Evolutionary conservation across 768 basidiomycete genomes (phyloP).

Genomic region (Russula emetica): DNA sequence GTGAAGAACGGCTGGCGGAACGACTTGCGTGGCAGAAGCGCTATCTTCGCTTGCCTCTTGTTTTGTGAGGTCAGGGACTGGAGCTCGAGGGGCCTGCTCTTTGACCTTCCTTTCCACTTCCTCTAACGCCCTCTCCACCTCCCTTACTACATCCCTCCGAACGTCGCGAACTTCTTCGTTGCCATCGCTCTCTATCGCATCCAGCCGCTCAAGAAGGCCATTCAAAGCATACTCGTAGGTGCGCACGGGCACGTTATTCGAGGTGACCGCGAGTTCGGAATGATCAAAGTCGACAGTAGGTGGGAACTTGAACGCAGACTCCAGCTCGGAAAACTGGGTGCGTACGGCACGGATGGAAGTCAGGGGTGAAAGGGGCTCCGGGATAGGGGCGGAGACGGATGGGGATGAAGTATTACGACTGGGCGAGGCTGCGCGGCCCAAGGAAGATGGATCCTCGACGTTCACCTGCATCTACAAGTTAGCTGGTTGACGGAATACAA

Average conservation of each 20-base stretch:
- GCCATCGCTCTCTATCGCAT: slow-evolving; percentile 64
- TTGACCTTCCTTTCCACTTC: too few relatives aligned
- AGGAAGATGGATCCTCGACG: neutral
- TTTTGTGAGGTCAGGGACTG: too few relatives aligned
- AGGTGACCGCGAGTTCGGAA: too few relatives aligned
- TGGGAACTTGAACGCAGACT: slow-evolving; percentile 15
- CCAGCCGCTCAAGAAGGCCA: slow-evolving; percentile 58
- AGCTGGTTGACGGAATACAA: neutral
- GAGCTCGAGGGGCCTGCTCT: too few relatives aligned
- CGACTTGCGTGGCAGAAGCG: too few relatives aligned
- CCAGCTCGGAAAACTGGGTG: slow-evolving; percentile 8
- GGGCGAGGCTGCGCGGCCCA: neutral
- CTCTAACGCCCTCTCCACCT: slow-evolving; percentile 57
- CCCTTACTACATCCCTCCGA: slow-evolving; percentile 51
- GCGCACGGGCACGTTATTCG: too few relatives aligned
- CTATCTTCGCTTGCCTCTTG: too few relatives aligned
- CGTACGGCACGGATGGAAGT: too few relatives aligned
- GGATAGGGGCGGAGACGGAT: neutral
- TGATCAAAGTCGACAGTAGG: too few relatives aligned
- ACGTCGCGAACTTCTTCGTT: slow-evolving; percentile 47
- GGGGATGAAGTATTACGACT: neutral
- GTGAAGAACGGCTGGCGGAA: too few relatives aligned
- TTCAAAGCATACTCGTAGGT: too few relatives aligned
- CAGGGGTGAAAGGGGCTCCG: slow-evolving; percentile 7
- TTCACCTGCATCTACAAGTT: slow-evolving; percentile 3